Conservation (phyloP, 2,329 filamentous ascomycete species). For the Verticillium albo-atrum region DNA sequence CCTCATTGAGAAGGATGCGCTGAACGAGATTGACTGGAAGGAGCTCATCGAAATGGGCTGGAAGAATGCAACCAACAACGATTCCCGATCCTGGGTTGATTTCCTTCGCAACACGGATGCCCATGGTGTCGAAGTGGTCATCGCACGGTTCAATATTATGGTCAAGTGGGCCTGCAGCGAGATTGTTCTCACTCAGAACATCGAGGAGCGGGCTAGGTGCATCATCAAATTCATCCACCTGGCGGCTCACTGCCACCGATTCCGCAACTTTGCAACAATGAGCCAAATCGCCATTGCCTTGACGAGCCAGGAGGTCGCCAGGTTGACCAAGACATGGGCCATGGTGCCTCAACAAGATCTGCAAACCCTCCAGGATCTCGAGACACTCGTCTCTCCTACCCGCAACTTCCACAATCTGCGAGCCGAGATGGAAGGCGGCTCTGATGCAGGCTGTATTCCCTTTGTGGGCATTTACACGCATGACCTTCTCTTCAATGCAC, state of each 20-base stretch:
- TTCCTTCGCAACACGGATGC: slow-evolving; percentile 70
- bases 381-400: slow-evolving; percentile 69
- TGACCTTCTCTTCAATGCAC: slow-evolving; percentile 76
- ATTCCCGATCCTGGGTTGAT: slow-evolving; percentile 74
- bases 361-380: slow-evolving; percentile 62
- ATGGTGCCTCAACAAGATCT: slow-evolving; percentile 63
- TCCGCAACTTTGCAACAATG: slow-evolving; percentile 81
- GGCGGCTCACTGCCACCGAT: slow-evolving; percentile 67
- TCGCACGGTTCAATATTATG: slow-evolving; percentile 83
- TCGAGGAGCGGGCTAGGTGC: slow-evolving; percentile 69
- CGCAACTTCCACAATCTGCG: slow-evolving; percentile 74
- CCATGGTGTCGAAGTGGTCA: slow-evolving; percentile 75
- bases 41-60: slow-evolving; percentile 80
- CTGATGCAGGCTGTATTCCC: slow-evolving; percentile 71
- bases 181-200: slow-evolving; percentile 66
- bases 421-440: slow-evolving; percentile 70
- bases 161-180: slow-evolving; percentile 84
- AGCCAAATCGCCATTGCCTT: slow-evolving; percentile 76
- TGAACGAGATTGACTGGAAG: slow-evolving; percentile 86
- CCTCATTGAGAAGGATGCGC: slow-evolving; percentile 78
- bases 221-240: slow-evolving; percentile 82
- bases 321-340: slow-evolving; percentile 67
- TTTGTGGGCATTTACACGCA: slow-evolving; percentile 83
- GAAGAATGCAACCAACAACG: slow-evolving; percentile 63
- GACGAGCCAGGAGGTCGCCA: slow-evolving; percentile 66